Conservation (phyloP, 768 basidiomycete species). For the Tricholoma matsutake region DNA sequence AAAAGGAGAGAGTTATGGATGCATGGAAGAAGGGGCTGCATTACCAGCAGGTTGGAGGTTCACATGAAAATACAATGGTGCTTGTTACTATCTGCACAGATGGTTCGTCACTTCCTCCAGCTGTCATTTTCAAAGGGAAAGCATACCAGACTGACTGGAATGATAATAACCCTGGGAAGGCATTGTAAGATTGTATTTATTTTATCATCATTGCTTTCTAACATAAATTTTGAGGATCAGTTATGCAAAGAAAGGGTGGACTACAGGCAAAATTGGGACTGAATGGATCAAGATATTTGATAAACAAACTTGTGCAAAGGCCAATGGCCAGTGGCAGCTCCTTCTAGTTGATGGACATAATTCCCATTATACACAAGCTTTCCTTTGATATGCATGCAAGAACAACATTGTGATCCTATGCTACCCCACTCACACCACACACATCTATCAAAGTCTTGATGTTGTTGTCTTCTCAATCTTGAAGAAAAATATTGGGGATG, state of each 20-base stretch:
- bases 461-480: conserved; percentile 39
- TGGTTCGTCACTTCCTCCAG: conserved; percentile 25
- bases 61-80: conserved; percentile 32
- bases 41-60: conserved; percentile 5
- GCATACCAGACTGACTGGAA: conserved; percentile 28
- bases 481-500: conserved; percentile 21
- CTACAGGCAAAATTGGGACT: conserved; percentile 18
- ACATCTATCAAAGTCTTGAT: conserved; percentile 42
- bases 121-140: too few relatives aligned
- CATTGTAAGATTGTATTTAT: conserved; percentile 23
- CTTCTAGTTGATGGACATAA: conserved; percentile 40
- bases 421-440: conserved; percentile 41
- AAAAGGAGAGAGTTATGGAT: conserved; percentile 19
- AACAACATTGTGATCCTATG: conserved; percentile 37
- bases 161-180: conserved; percentile 32
- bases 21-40: conserved; percentile 2
- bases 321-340: conserved; percentile 23
- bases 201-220: neutral
- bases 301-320: conserved; percentile 29
- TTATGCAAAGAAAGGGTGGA: conserved; percentile 30
- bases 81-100: conserved; percentile 39
- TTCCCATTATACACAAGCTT: conserved; percentile 32
- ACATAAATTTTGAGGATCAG: conserved; percentile 19
- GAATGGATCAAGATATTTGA: conserved; percentile 31
- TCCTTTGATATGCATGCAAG: conserved; percentile 29